Evolutionary conservation across 306 rosid species (phyloP).

Genomic region (Trifolium dubium): DNA sequence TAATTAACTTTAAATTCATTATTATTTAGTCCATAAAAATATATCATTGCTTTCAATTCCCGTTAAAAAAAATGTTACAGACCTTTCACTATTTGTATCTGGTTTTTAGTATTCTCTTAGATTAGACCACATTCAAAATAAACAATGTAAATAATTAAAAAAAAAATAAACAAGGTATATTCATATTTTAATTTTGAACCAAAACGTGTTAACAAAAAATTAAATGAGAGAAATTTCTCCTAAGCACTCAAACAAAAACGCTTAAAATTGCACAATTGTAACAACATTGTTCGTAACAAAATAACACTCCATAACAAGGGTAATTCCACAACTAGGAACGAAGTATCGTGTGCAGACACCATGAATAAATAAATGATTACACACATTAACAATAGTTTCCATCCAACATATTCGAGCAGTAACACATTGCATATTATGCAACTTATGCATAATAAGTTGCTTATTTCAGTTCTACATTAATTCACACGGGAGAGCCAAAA

Average conservation of each 20-base stretch:
- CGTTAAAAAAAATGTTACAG: no score
- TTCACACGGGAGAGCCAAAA: constrained; percentile 20
- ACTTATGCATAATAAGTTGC: constrained; percentile 3
- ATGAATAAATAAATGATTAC: neutral
- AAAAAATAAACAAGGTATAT: neutral
- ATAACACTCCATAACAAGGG: neutral
- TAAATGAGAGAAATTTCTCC: neutral
- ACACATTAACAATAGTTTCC: constrained; percentile 14
- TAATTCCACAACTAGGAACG: constrained; percentile 7
- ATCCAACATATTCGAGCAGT: constrained; percentile 20
- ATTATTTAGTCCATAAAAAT: no score
- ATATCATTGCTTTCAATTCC: no score
- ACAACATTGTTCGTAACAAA: neutral
- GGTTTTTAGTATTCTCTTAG: no score
- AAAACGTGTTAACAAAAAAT: neutral
- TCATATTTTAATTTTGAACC: neutral
- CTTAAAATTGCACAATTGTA: neutral
- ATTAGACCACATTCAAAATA: neutral
- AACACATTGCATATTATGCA: constrained; percentile 13
- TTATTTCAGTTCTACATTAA: constrained; percentile 28
- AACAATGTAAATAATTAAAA: no score
- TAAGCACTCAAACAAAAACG: neutral
- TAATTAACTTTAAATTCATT: no score
- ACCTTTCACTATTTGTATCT: no score
- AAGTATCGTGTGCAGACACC: neutral